These are phyloP conservation scores for Metschnikowia sp. DNA, from an alignment of 805 yeast species.

Conservation along the genomic window DNA sequence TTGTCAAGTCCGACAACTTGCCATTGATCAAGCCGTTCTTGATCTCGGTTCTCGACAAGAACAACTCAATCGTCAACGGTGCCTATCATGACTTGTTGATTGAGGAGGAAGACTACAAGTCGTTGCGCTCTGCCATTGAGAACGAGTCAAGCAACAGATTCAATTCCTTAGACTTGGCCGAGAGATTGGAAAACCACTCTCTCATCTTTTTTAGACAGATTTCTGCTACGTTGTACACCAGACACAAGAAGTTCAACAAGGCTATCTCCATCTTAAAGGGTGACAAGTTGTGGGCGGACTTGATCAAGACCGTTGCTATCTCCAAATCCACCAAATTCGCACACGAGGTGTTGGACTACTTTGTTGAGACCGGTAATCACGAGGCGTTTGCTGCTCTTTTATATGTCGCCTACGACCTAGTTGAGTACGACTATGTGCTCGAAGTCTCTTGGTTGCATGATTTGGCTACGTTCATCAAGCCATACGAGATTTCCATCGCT, in stretches of 20 bases:
- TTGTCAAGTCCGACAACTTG: conserved; percentile 91
- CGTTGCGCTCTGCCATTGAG: conserved; percentile 83
- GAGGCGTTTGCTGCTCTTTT: conserved; percentile 91
- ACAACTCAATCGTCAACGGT: conserved; percentile 84
- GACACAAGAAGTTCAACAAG: conserved; percentile 90
- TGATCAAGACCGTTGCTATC: conserved; percentile 85
- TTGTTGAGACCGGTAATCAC: conserved; percentile 94
- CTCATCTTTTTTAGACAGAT: conserved; percentile 92
- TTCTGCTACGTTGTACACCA: conserved; percentile 90
- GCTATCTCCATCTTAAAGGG: conserved; percentile 83
- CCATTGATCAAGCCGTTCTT: conserved; percentile 95
- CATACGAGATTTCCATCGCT: conserved; percentile 81
- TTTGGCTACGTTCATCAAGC: conserved; percentile 81
- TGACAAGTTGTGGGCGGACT: conserved; percentile 93
- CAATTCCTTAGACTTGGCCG: conserved; percentile 89
- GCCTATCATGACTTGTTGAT: conserved; percentile 94
- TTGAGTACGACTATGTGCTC: conserved; percentile 77
- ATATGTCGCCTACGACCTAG: conserved; percentile 77
- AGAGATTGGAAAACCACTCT: conserved; percentile 87
- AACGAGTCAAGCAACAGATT: conserved; percentile 74
- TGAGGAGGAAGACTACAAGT: conserved; percentile 94
- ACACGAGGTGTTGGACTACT: conserved; percentile 83
- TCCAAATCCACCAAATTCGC: conserved; percentile 79
- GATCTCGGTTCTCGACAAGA: conserved; percentile 85
- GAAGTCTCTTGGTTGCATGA: conserved; percentile 91